Evolutionary conservation across 129 eudicot species (phyloP).

Genomic region (Saposhnikovia divaricata): DNA sequence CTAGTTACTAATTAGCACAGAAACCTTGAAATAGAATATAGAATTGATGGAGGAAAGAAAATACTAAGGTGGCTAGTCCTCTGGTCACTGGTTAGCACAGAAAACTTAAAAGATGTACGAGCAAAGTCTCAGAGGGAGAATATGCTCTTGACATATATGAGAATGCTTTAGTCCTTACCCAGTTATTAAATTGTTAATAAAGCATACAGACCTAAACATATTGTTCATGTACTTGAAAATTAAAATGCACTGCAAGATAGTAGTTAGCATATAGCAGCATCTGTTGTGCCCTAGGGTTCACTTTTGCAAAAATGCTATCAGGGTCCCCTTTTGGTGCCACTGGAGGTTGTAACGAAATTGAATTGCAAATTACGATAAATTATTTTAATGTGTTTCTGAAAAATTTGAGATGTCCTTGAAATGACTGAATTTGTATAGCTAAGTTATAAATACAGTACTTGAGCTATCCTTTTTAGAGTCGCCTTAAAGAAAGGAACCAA

Average conservation of each 20-base stretch:
- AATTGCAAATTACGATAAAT: neutral
- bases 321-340: neutral
- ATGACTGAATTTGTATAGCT: neutral
- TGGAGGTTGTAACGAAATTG: neutral
- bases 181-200: neutral
- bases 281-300: neutral
- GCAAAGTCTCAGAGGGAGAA: neutral
- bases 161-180: neutral
- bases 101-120: neutral
- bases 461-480: neutral
- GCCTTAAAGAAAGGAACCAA: neutral
- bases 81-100: neutral
- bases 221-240: neutral
- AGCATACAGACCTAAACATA: neutral
- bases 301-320: neutral
- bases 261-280: neutral
- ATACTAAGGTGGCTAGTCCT: neutral
- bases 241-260: neutral
- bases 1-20: neutral
- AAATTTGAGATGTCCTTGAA: neutral
- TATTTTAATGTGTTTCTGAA: neutral
- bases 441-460: neutral
- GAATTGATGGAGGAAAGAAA: neutral
- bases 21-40: no score
- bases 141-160: neutral